phyloP scores from a whole-genome alignment of 345 rosid species.

The Nephelium lappaceum region DNA sequence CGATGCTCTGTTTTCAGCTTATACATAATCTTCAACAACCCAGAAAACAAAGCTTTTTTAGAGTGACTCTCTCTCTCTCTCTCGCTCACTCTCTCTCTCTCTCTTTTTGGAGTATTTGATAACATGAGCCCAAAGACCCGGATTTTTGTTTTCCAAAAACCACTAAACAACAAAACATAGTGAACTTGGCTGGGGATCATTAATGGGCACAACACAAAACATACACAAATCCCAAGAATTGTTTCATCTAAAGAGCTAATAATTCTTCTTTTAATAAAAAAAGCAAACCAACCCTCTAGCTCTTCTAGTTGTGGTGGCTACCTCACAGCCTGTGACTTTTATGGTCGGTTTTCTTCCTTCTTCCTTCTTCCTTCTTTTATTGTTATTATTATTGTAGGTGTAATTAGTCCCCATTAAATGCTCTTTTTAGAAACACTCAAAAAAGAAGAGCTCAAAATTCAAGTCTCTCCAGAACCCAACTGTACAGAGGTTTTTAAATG shows the following conservation, averaged over 20 bases:
- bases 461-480: slow-evolving; percentile 1
- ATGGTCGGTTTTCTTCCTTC: slow-evolving; percentile 2
- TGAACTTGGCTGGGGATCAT: not conserved
- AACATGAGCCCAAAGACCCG: slow-evolving; percentile 16
- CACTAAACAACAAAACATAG: not conserved
- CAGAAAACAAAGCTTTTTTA: not conserved
- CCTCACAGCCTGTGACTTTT: not conserved
- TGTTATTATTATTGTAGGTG: slow-evolving; percentile 3
- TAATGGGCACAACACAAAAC: slow-evolving; percentile 18
- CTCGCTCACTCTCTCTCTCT: not conserved
- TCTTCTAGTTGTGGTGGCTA: not conserved
- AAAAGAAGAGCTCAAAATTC: slow-evolving; percentile 7
- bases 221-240: slow-evolving; percentile 33
- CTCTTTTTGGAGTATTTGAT: not conserved
- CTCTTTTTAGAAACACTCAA: slow-evolving; percentile 23
- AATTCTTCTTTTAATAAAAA: not conserved
- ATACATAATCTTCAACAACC: not conserved
- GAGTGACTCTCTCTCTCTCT: not conserved
- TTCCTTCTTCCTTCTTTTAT: slow-evolving; percentile 1
- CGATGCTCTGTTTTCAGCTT: not conserved
- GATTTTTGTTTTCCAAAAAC: slow-evolving; percentile 10
- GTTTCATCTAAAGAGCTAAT: not conserved
- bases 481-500: slow-evolving; percentile 10
- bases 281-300: not conserved
- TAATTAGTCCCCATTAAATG: slow-evolving; percentile 28